A percentile compares a stretch with the other conserved stretches of the same genome.
phyloP scores from a whole-genome alignment of 495 filamentous ascomycete genomes.

The Apiosordaria backusii region DNA sequence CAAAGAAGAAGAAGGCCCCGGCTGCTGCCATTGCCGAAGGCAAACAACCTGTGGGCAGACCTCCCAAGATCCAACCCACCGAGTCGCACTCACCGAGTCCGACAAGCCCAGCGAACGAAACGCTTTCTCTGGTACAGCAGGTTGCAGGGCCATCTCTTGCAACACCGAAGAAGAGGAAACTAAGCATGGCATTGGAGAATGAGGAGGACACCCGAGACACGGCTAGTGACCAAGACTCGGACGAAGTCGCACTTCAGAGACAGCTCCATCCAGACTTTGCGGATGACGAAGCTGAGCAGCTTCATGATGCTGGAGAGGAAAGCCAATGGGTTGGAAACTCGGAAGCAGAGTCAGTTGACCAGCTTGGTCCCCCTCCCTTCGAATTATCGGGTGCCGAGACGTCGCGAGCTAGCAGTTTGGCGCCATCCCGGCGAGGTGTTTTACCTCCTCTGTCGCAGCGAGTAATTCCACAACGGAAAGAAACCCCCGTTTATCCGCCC shows the following conservation, averaged over 20 bases:
- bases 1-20: conserved; percentile 9
- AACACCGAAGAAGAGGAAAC: conserved; percentile 31
- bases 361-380: not conserved
- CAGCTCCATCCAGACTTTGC: conserved; percentile 13
- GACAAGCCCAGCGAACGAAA: conserved; percentile 13
- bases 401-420: conserved; percentile 11
- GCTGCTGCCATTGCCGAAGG: not conserved
- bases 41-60: conserved; percentile 14
- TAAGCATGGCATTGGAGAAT: conserved; percentile 9
- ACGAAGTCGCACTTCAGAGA: conserved; percentile 23
- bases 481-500: not conserved
- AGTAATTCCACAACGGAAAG: not conserved
- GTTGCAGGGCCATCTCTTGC: conserved; percentile 32
- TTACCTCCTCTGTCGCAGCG: not conserved
- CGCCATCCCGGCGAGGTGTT: not conserved
- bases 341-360: conserved; percentile 11
- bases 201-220: conserved; percentile 13
- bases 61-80: conserved; percentile 9
- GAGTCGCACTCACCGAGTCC: not conserved
- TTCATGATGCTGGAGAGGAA: not conserved
- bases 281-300: not conserved
- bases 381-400: not conserved
- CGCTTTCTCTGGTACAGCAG: conserved; percentile 19
- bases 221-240: conserved; percentile 18
- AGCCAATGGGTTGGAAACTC: not conserved